These are phyloP conservation scores for Colletotrichum spaethianum DNA, from an alignment of 2,329 filamentous ascomycete species.

Conservation along the genomic window DNA sequence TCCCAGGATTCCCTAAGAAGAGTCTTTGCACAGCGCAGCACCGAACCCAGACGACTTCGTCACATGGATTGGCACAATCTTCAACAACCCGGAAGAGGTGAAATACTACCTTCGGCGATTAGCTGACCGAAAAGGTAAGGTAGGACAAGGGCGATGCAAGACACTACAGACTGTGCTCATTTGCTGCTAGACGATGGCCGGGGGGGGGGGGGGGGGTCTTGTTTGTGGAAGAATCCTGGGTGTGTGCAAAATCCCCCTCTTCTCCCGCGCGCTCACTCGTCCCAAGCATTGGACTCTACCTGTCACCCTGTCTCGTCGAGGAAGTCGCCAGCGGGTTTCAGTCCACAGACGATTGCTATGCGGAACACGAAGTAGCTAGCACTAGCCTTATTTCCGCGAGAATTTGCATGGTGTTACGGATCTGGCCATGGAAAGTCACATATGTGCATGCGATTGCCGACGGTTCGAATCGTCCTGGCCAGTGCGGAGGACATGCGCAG, in stretches of 20 bases:
- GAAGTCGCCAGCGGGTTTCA: constrained; percentile 16
- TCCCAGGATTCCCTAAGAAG: neutral
- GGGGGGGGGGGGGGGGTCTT: neutral
- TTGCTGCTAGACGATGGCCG: constrained; percentile 25
- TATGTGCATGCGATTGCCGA: constrained; percentile 49
- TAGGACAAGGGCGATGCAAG: constrained; percentile 36
- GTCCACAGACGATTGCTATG: constrained; percentile 18
- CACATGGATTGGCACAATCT: constrained; percentile 19
- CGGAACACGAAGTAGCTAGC: neutral
- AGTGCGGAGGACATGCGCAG: constrained; percentile 27
- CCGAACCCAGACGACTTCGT: constrained; percentile 9
- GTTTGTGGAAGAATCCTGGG: neutral
- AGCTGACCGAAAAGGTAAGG: constrained; percentile 40
- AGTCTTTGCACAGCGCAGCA: constrained; percentile 9
- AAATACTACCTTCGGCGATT: constrained; percentile 16
- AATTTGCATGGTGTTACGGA: constrained; percentile 44
- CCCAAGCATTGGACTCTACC: constrained; percentile 25
- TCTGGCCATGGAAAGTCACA: constrained; percentile 50
- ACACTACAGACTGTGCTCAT: constrained; percentile 32
- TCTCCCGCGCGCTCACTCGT: constrained; percentile 20
- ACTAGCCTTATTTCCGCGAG: neutral
- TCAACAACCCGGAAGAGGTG: constrained; percentile 17
- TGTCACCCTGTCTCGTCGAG: constrained; percentile 11
- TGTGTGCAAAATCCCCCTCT: neutral
- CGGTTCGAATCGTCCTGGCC: constrained; percentile 32